Evolutionary conservation across 768 basidiomycete species (phyloP), one percentile per base, ranked within the genome.

Genomic region (Tulasnella sp.): DNA sequence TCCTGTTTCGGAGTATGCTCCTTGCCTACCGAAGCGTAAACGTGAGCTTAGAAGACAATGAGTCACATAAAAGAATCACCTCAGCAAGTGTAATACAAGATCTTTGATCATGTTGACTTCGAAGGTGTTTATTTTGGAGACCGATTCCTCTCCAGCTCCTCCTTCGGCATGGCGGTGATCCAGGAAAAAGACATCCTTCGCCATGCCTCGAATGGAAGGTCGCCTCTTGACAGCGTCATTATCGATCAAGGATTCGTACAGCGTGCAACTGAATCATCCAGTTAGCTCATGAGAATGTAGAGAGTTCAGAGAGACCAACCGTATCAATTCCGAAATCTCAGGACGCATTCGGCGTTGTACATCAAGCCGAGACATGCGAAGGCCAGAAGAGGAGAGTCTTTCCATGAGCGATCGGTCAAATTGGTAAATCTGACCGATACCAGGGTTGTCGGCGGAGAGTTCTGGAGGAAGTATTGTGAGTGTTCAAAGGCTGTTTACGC

Each of bases 371-470:
- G 91, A 91, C 92, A 93, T 93, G 0, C 86, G 83, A 40, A 92
- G 82, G 9, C 89, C 89, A 3, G 77, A 85, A 5, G 80, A 82
- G 0, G 91, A 87, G 11, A 93, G 84, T 23, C 93, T 88, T 80
- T 93, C 92, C 91, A 93, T 93, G 0, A 93, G 85, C 0, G 91
- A 92, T 85, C 88, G 88, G 80, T 92, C 91, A 80, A 93, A 91
- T 61, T 86, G 88, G 83, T 87, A 93, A 7, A 93, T 80, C 57
- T 86, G 81, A 26, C 81, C 84, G 0, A 91, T 92, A 0, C 85
- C 84, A 23, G 82, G 80, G 82, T 88, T 90, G 55, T 93, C 92
- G 42, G 35, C 73, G 15, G 29, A 32, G 37, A 37, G 73, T 6
- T 74, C 44, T 74, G 73, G 20, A 70, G 32, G 9, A 11, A 70